Conservation (phyloP, 1,284 basidiomycete species). For the Cutaneotrichosporon dermatis region DNA sequence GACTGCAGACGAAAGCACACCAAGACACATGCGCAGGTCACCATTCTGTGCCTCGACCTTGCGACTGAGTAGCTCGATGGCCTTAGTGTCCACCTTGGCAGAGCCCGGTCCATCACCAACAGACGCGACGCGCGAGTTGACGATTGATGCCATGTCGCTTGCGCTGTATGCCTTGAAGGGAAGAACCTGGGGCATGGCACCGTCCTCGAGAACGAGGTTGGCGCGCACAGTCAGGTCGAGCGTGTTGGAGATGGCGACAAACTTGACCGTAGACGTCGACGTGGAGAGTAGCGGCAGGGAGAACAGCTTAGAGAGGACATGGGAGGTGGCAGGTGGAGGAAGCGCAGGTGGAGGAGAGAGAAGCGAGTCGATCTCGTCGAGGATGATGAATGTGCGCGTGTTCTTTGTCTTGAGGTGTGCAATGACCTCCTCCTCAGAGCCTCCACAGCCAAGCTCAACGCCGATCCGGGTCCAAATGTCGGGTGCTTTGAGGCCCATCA, state of each 20-base stretch:
- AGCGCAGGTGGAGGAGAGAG: slow-evolving; percentile 38
- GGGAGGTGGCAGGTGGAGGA: slow-evolving; percentile 36
- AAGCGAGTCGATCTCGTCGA: slow-evolving; percentile 50
- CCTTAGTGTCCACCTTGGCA: slow-evolving; percentile 42
- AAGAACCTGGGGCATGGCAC: slow-evolving; percentile 37
- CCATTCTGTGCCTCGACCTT: slow-evolving; percentile 51
- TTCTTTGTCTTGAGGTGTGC: slow-evolving; percentile 18
- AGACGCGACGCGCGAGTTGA: slow-evolving; percentile 35
- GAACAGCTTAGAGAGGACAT: slow-evolving; percentile 45
- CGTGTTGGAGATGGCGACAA: slow-evolving; percentile 49
- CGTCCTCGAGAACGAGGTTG: slow-evolving; percentile 38
- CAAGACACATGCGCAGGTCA: slow-evolving; percentile 49
- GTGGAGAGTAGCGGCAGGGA: slow-evolving; percentile 35
- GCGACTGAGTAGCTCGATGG: slow-evolving; percentile 43
- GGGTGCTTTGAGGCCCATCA: slow-evolving; percentile 43
- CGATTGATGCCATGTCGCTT: slow-evolving; percentile 44
- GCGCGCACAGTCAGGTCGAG: slow-evolving; percentile 48
- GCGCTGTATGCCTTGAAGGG: slow-evolving; percentile 46
- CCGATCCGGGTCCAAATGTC: slow-evolving; percentile 41
- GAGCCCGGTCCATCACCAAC: slow-evolving; percentile 11
- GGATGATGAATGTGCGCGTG: slow-evolving; percentile 37
- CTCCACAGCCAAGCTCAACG: slow-evolving; percentile 32
- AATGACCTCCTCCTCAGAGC: slow-evolving; percentile 31
- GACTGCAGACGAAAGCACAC: slow-evolving; percentile 44
- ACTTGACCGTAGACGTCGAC: slow-evolving; percentile 31